Conservation (phyloP, 2,329 filamentous ascomycete genomes). For the Aspergillus ruber region DNA sequence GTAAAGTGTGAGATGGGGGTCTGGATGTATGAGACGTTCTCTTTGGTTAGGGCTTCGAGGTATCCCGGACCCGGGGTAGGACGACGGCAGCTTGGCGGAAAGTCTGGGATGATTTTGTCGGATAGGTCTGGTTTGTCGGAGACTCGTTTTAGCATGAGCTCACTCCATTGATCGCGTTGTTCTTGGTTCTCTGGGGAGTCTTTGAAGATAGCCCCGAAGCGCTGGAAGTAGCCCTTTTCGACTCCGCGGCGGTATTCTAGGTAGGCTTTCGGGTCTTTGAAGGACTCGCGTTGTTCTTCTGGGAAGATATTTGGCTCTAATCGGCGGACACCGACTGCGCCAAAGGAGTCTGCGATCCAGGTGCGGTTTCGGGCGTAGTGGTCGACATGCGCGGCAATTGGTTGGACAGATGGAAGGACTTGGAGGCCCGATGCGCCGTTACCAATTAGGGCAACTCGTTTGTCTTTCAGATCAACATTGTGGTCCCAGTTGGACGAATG, state of each 20-base stretch:
- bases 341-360: slow-evolving; percentile 62
- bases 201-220: slow-evolving; percentile 51
- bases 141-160: slow-evolving; percentile 51
- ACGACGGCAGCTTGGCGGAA: slow-evolving; percentile 58
- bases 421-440: slow-evolving; percentile 59
- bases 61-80: slow-evolving; percentile 63
- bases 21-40: slow-evolving; percentile 58
- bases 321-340: slow-evolving; percentile 47
- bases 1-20: slow-evolving; percentile 55
- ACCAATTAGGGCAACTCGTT: slow-evolving; percentile 54
- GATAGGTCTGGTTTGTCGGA: slow-evolving; percentile 51
- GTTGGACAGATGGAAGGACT: slow-evolving; percentile 35
- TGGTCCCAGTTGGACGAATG: slow-evolving; percentile 58
- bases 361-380: slow-evolving; percentile 61
- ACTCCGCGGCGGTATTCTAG: slow-evolving; percentile 52
- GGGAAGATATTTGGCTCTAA: slow-evolving; percentile 52
- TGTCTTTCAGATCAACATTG: slow-evolving; percentile 44
- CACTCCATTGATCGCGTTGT: slow-evolving; percentile 43
- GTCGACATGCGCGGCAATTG: slow-evolving; percentile 45
- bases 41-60: slow-evolving; percentile 56
- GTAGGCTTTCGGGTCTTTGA: slow-evolving; percentile 57
- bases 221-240: slow-evolving; percentile 58
- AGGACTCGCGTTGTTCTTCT: slow-evolving; percentile 49
- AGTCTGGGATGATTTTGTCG: slow-evolving; percentile 54
- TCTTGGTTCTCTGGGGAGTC: slow-evolving; percentile 46